Base-by-base conservation (phyloP, 306 rosid species). In the Vicia faba region DNA sequence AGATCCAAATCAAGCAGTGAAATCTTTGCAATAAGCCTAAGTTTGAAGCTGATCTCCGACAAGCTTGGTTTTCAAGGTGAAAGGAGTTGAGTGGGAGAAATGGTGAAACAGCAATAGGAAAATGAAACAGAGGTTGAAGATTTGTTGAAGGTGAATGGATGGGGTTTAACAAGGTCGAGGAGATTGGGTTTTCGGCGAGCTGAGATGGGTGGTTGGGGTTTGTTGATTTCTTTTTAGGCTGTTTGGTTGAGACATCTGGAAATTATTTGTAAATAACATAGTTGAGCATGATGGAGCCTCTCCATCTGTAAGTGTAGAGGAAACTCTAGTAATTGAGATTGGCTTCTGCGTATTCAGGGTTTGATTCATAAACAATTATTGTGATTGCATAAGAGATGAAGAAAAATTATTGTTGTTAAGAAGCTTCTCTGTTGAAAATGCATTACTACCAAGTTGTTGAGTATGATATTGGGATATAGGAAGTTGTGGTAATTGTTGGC, bases 261-360 rank as follows among this genome's bases (percentile, higher is more conserved):
- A 86, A 55, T 93, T 89, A 73, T 93, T 88, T 19, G 96, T 83
- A 53, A 96, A 90, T 39, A 96, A 97, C 3, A 97, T 88, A 65
- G 96, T 90, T 68, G 97, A 90, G 74, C 97, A 93, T 29, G 99
- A 93, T 28, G 99, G 99, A 73, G 92, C 96, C 64, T 93, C 97
- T 48, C 95, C 99, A 35, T 90, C 99, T 23, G 99, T 89, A 72
- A 93, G 82, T 61, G 81, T 86, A 36, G 98, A 93, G 75, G 86
- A 90, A 66, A 78, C 86, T 82, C 89, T 83, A 56, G 86, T 86
- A 65, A 73, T 71, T 64, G 78, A 56, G 64, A 71, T 84, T 29
- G 92, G 85, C 78, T 93, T 88, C 61, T 79, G 91, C 69, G 77
- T 83, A 76, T 62, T 86, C 59, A 66, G 96, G 60, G 81, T 75